phyloP scores from a whole-genome alignment of 2,329 filamentous ascomycete genomes.

The Aspergillus pseudoterreus region DNA sequence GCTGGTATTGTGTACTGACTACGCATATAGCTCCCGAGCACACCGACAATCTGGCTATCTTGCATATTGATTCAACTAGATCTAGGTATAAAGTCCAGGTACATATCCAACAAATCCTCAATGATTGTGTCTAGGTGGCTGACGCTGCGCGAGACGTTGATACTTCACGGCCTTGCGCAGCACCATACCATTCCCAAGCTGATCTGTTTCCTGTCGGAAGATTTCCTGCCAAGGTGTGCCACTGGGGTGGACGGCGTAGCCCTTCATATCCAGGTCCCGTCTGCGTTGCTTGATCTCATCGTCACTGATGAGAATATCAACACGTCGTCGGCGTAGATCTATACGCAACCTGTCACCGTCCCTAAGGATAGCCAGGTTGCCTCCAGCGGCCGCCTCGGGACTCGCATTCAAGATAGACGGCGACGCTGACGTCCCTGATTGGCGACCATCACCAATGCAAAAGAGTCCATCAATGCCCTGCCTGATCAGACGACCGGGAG shows the following conservation, averaged over 20 bases:
- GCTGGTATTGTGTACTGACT: no score
- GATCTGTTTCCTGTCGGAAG: slow-evolving; percentile 45
- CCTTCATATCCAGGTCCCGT: slow-evolving; percentile 35
- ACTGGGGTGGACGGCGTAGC: slow-evolving; percentile 39
- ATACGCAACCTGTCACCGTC: slow-evolving; percentile 51
- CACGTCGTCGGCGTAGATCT: slow-evolving; percentile 47
- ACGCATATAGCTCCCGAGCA: no score
- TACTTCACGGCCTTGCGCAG: slow-evolving; percentile 45
- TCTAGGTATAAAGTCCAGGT: no score
- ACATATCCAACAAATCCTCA: no score
- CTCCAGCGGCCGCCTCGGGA: slow-evolving; percentile 53
- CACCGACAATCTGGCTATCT: no score
- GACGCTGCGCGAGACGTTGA: slow-evolving; percentile 44
- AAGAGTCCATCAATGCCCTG: slow-evolving; percentile 46
- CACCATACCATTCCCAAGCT: slow-evolving; percentile 48
- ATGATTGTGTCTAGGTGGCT: slow-evolving; percentile 45
- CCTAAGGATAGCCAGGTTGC: slow-evolving; percentile 49
- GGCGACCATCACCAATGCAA: slow-evolving; percentile 54
- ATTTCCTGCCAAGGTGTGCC: slow-evolving; percentile 52
- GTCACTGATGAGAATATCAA: slow-evolving; percentile 45
- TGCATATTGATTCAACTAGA: no score
- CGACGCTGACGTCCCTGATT: slow-evolving; percentile 54
- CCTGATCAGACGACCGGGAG: slow-evolving; percentile 43
- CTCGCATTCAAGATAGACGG: slow-evolving; percentile 55
- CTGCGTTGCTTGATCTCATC: slow-evolving; percentile 42